Evolutionary conservation across 192 early-diverging fungal species (phyloP), one percentile per base, ranked within the genome.

Genomic region (Podila epicladia): DNA sequence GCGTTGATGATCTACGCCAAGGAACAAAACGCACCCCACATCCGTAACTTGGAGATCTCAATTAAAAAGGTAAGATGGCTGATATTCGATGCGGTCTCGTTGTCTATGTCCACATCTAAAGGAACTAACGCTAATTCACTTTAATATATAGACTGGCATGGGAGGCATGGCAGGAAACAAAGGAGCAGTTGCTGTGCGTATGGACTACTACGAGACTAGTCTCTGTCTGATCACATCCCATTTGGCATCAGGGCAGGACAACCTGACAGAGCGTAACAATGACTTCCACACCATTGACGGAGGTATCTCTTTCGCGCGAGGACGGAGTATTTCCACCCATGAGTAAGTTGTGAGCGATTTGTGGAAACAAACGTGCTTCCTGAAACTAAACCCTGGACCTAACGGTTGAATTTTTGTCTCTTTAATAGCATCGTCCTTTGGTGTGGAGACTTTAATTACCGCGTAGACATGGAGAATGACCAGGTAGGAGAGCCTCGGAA

Each of bases 81-180:
- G 11, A 17, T 45, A 45, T 45, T 15, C 11, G 41, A 45, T 17
- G 15, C 13, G 15, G 6, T 7, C n/a, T 55, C 4, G 17, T 45
- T 32, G n/a, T n/a, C n/a, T n/a, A n/a, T 58, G 24, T 22, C 17
- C 8, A 71, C 20, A 24, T 20, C 2, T 35, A 9, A n/a, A 20
- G 13, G 35, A 65, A 28, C 64, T 31, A 33, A 58, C 12, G 9
- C 5, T 32, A 29, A 37, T 67, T 2, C 17, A 45, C 41, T 59
- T 19, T 69, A 26, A 51, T 29, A 20, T 45, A n/a, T 64, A 92
- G 89, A 99, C 97, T 6, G 98, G 97, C 5, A 82, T 99, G 55
- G 90, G 90, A 22, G 98, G 98, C 8, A 96, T 98, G 89, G 92
- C 96, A 2, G 98, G 95, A 50, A 99, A 98, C 86, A 99, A 99